These are phyloP conservation scores for Zygosaccharomyces pseudobailii DNA, from an alignment of 1,139 yeast species.

Conservation along the genomic window DNA sequence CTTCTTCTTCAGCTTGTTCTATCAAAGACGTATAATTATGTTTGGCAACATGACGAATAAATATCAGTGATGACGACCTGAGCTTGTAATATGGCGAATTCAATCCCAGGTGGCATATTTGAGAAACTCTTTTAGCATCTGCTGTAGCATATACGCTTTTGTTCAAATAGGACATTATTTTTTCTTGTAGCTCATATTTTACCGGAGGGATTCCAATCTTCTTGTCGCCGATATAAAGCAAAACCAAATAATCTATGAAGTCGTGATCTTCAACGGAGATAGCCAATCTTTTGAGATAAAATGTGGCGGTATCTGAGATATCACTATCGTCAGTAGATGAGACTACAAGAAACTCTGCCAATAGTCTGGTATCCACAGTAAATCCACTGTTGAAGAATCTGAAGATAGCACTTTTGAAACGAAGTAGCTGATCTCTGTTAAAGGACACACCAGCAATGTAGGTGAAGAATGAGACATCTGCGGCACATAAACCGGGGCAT, in stretches of 20 bases:
- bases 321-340: conserved; percentile 62
- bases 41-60: conserved; percentile 52
- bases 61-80: conserved; percentile 45
- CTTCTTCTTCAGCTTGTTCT: conserved; percentile 15
- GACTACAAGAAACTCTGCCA: conserved; percentile 47
- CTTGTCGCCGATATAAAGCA: conserved; percentile 46
- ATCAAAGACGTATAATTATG: conserved; percentile 28
- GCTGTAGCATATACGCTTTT: conserved; percentile 51
- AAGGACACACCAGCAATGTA: conserved; percentile 61
- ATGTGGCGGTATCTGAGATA: conserved; percentile 33
- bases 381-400: conserved; percentile 34
- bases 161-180: conserved; percentile 47
- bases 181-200: conserved; percentile 51
- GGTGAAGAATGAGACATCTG: conserved; percentile 58
- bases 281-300: conserved; percentile 46
- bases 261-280: conserved; percentile 48
- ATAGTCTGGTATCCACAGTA: conserved; percentile 28
- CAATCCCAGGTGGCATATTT: conserved; percentile 53
- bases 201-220: conserved; percentile 46
- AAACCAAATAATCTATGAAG: conserved; percentile 43
- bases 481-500: conserved; percentile 59
- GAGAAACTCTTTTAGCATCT: conserved; percentile 35
- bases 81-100: conserved; percentile 44
- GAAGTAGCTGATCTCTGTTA: conserved; percentile 45
- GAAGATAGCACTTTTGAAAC: conserved; percentile 48